Conservation (phyloP, 1,139 yeast genomes). For the Suhomyces maxii region DNA sequence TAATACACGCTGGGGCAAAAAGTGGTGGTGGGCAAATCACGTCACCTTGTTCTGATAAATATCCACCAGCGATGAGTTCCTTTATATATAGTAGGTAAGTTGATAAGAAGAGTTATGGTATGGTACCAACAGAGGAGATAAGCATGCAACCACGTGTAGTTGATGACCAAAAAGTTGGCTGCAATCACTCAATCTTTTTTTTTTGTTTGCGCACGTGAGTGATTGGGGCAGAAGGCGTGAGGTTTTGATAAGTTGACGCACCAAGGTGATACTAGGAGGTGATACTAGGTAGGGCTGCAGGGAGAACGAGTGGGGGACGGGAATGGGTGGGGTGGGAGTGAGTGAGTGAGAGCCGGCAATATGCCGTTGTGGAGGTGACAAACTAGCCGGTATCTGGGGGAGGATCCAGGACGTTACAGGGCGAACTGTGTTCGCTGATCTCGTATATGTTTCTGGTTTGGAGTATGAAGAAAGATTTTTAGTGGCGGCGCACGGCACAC, state of each 20-base stretch:
- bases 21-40: too few species aligned
- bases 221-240: background rate
- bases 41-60: too few species aligned
- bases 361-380: too few species aligned
- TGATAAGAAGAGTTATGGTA: background rate
- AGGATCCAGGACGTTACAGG: too few species aligned
- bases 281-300: background rate
- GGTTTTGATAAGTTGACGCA: background rate
- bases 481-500: too few species aligned
- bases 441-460: background rate
- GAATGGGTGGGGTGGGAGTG: too few species aligned
- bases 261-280: background rate
- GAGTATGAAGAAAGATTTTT: too few species aligned
- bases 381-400: too few species aligned
- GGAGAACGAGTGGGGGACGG: background rate
- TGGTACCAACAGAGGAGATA: background rate
- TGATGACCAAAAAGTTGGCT: background rate
- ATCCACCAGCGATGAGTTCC: background rate
- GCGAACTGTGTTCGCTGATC: background rate
- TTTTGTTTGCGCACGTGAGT: background rate
- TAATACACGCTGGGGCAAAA: too few species aligned
- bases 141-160: constrained; percentile 2
- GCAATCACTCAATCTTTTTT: background rate
- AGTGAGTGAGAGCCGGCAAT: too few species aligned
- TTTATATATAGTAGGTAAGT: background rate